Evolutionary conservation across 2,329 filamentous ascomycete species (phyloP).

Genomic region (Xylariales sp.): DNA sequence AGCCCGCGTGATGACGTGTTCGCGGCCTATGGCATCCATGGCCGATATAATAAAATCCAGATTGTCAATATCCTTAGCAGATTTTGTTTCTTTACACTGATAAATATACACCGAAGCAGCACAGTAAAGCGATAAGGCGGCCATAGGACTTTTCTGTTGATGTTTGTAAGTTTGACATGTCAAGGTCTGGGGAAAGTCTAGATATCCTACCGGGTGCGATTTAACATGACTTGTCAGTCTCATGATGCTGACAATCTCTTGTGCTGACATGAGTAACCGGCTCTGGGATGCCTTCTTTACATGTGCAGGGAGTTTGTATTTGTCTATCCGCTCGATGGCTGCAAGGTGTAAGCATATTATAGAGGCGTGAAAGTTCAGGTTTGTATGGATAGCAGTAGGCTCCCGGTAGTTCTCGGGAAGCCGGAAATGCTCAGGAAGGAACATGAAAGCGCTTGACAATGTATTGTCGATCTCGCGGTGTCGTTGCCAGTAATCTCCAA

Average conservation of each 20-base stretch:
- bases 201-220: conserved; percentile 55
- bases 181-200: conserved; percentile 2
- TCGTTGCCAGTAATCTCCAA: conserved; percentile 80
- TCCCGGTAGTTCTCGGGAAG: conserved; percentile 66
- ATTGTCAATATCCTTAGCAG: conserved; percentile 38
- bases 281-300: conserved; percentile 68
- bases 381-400: conserved; percentile 72
- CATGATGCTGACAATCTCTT: conserved; percentile 81
- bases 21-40: conserved; percentile 71
- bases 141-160: conserved; percentile 64
- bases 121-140: conserved; percentile 80
- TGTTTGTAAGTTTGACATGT: conserved; percentile 7
- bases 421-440: conserved; percentile 69
- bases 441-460: conserved; percentile 72
- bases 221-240: conserved; percentile 71
- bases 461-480: conserved; percentile 81
- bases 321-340: conserved; percentile 77
- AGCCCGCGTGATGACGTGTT: conserved; percentile 72
- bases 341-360: conserved; percentile 87
- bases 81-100: conserved; percentile 51
- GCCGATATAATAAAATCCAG: conserved; percentile 74
- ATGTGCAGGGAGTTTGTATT: conserved; percentile 59
- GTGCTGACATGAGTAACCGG: conserved; percentile 73
- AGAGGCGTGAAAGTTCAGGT: conserved; percentile 84
- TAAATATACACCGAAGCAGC: conserved; percentile 81